phyloP scores from a whole-genome alignment of 345 rosid species.

The Eucalyptus grandis region DNA sequence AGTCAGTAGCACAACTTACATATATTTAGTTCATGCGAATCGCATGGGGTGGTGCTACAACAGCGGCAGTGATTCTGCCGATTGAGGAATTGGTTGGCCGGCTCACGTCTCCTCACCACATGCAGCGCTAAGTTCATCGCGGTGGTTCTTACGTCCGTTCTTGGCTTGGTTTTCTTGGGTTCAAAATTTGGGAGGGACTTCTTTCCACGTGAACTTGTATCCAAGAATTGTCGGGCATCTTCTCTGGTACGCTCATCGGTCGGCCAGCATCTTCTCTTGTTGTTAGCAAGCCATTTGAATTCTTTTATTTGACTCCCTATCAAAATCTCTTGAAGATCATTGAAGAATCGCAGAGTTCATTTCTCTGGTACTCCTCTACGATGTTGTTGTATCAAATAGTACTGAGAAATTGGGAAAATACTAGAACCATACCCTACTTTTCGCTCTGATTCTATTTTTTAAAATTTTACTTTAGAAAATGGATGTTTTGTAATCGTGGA shows the following conservation, averaged over 20 bases:
- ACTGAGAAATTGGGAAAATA: neutral
- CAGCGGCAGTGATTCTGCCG: neutral
- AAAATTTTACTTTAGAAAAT: neutral
- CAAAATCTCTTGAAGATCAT: neutral
- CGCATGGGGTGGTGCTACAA: neutral
- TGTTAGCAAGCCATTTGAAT: neutral
- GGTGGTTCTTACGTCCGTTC: neutral
- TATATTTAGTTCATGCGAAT: neutral
- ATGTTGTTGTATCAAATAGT: neutral
- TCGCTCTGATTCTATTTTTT: neutral
- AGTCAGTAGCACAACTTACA: neutral
- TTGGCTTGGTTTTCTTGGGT: neutral
- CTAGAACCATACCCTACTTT: neutral
- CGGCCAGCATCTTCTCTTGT: neutral
- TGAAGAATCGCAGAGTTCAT: neutral
- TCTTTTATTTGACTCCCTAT: neutral
- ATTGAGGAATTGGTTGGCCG: neutral
- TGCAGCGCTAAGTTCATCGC: neutral
- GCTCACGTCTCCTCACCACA: neutral
- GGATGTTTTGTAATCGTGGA: neutral
- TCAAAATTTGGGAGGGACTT: neutral
- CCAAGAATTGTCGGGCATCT: neutral
- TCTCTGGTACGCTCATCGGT: neutral
- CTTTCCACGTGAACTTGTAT: neutral
- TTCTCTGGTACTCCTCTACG: neutral